These are phyloP conservation scores for Colletotrichum tanaceti DNA, from an alignment of 2,329 filamentous ascomycete genomes.

Conservation along the genomic window DNA sequence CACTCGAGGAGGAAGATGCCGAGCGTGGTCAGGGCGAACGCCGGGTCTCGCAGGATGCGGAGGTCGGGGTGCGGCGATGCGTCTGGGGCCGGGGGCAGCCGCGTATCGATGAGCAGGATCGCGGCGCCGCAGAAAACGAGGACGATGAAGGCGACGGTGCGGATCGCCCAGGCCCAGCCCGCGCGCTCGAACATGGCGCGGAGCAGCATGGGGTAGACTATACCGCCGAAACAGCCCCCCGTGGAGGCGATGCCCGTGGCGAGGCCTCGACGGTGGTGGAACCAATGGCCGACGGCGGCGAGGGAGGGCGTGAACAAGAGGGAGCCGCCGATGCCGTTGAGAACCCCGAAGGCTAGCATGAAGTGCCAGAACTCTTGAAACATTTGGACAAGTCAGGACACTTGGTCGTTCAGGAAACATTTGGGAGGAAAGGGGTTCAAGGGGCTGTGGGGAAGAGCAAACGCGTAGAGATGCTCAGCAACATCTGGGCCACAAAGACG, in stretches of 20 bases:
- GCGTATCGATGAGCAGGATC: slow-evolving; percentile 63
- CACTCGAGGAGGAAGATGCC: slow-evolving; percentile 80
- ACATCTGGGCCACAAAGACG: slow-evolving; percentile 71
- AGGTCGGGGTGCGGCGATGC: slow-evolving; percentile 72
- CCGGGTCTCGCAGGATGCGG: slow-evolving; percentile 70
- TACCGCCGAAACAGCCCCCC: slow-evolving; percentile 77
- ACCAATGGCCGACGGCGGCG: slow-evolving; percentile 76
- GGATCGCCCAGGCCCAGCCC: slow-evolving; percentile 57
- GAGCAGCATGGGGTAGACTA: slow-evolving; percentile 71
- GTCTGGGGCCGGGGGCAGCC: slow-evolving; percentile 69
- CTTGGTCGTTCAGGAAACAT: background rate
- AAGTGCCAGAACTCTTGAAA: slow-evolving; percentile 84
- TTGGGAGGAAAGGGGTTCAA: background rate
- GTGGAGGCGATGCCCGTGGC: slow-evolving; percentile 85
- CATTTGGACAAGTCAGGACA: background rate
- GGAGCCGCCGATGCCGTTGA: slow-evolving; percentile 79
- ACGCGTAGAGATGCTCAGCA: slow-evolving; percentile 78
- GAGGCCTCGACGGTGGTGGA: slow-evolving; percentile 77
- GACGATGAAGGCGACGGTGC: slow-evolving; percentile 61
- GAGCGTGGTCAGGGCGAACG: slow-evolving; percentile 72
- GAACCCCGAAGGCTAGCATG: slow-evolving; percentile 80
- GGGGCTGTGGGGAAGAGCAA: slow-evolving; percentile 41
- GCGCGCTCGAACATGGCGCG: slow-evolving; percentile 43
- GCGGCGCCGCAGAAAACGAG: slow-evolving; percentile 58
- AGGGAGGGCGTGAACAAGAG: slow-evolving; percentile 87